Evolutionary conservation across 2,329 filamentous ascomycete genomes (phyloP), one percentile per base, ranked within the genome.

Genomic region (Diplodia seriata): DNA sequence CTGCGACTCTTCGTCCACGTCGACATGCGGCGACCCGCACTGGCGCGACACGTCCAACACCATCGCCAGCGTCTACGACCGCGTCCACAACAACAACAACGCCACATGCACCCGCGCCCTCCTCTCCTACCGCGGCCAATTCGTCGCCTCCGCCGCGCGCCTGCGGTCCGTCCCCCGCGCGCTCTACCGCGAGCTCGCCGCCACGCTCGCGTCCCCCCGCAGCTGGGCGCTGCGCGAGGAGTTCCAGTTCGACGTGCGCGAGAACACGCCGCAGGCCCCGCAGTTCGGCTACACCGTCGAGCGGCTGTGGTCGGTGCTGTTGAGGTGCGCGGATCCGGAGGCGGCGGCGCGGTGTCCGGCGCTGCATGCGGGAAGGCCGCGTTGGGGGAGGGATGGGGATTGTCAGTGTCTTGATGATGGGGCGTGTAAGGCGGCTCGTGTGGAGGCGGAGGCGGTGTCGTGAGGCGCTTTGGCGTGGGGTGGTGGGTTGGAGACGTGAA

Each of bases 81-180:
- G 18, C 14, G 26, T 55, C 11, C 11, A 23, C 11, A 29, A 36
- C 20, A 3, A 4, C 7, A 15, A 3, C 15, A 74, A 78, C n/a
- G 50, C 77, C 68, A 3, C 23, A 2, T 26, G 23, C 23, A 3
- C 23, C 23, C 23, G 31, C 6, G 31, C 31, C 2, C 59, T 63
- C 2, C 69, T 84, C 11, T 81, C 80, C 2, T 82, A 82, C 69
- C 80, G 81, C 56, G 84, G 83, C 26, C 80, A 83, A 59, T 85
- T 85, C 70, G 72, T 83, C 40, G 81, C 78, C 3, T 83, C 81
- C 1, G 80, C 80, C 0, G 74, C 73, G 4, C 76, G 84, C 1
- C 80, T 85, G 5, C 73, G 81, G 1, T 79, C 74, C 2, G 75
- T 76, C 11, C 69, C 72, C 36, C 78, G 74, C 59, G 59, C 53